Conservation (phyloP, 352 stramenopile genomes). For the Globisporangium lucens region DNA sequence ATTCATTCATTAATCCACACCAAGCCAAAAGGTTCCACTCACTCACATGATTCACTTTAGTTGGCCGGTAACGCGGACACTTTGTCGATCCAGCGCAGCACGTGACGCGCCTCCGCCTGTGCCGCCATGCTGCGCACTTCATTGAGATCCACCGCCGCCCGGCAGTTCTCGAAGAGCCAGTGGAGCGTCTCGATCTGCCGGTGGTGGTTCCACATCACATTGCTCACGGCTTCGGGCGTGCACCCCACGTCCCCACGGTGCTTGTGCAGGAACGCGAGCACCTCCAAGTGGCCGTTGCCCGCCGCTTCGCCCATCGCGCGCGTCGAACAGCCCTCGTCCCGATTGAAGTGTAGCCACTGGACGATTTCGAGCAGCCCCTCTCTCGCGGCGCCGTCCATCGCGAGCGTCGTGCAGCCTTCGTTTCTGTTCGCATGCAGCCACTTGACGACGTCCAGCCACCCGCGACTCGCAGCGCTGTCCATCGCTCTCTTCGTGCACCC, state of each 20-base stretch:
- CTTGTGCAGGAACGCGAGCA: conserved; percentile 8
- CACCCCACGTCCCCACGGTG: conserved; percentile 10
- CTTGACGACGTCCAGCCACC: conserved; percentile 14
- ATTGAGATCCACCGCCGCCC: background rate
- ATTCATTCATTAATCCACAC: background rate
- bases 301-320: conserved; percentile 11
- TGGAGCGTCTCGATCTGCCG: conserved; percentile 18
- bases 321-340: conserved; percentile 11
- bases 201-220: conserved; percentile 12
- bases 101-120: background rate
- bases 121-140: background rate
- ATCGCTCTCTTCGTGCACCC: conserved; percentile 14
- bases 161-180: conserved; percentile 14
- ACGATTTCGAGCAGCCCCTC: conserved; percentile 8
- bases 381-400: conserved; percentile 26
- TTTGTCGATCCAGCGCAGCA: conserved; percentile 13
- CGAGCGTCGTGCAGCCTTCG: conserved; percentile 24
- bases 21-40: background rate
- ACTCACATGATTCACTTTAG: background rate
- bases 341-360: conserved; percentile 13
- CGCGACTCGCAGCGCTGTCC: conserved; percentile 7
- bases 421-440: conserved; percentile 17
- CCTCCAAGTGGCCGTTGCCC: conserved; percentile 9
- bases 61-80: background rate
- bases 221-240: conserved; percentile 4